Percentiles rank a stretch among this genome's conserved stretches.
phyloP scores from a whole-genome alignment of 1,284 basidiomycete species.

The Apiotrichum montevideense region DNA sequence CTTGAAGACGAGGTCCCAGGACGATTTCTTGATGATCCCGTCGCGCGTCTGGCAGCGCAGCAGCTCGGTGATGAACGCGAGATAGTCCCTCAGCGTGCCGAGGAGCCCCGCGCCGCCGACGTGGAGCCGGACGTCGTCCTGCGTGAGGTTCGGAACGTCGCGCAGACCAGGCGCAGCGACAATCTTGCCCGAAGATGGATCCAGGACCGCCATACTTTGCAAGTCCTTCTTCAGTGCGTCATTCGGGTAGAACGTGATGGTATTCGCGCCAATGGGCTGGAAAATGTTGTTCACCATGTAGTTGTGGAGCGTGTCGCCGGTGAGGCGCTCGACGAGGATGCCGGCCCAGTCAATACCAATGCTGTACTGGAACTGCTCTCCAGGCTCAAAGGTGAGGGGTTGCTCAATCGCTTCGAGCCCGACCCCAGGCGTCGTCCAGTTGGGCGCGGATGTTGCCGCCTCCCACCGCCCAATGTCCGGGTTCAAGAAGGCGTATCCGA shows the following conservation, averaged over 20 bases:
- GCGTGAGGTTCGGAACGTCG: conserved; percentile 13
- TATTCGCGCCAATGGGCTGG: conserved; percentile 25
- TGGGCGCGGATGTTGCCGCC: background rate
- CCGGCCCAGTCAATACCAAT: conserved; percentile 42
- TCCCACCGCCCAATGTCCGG: conserved; percentile 2
- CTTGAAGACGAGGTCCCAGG: conserved; percentile 20
- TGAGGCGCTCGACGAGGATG: conserved; percentile 32
- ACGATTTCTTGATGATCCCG: conserved; percentile 6
- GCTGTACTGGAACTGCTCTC: conserved; percentile 27
- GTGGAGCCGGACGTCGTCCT: conserved; percentile 13
- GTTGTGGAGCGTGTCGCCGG: conserved; percentile 29
- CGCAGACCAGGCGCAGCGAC: conserved; percentile 25
- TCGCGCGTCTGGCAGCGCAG: conserved; percentile 15
- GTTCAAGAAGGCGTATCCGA: conserved; percentile 6
- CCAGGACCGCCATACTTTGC: conserved; percentile 8
- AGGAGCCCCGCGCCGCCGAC: conserved; percentile 36
- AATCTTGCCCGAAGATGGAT: background rate
- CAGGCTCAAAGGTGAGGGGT: conserved; percentile 34
- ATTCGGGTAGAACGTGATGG: conserved; percentile 32
- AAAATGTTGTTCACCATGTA: conserved; percentile 36
- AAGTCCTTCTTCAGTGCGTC: conserved; percentile 18
- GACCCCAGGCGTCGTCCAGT: conserved; percentile 13
- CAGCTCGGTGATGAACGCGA: conserved; percentile 24
- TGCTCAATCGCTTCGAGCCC: conserved; percentile 12
- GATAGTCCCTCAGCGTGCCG: conserved; percentile 31